A percentile compares a stretch with the other conserved stretches of the same genome.
Conservation (phyloP, 345 rosid genomes). For the Linum tenue region DNA sequence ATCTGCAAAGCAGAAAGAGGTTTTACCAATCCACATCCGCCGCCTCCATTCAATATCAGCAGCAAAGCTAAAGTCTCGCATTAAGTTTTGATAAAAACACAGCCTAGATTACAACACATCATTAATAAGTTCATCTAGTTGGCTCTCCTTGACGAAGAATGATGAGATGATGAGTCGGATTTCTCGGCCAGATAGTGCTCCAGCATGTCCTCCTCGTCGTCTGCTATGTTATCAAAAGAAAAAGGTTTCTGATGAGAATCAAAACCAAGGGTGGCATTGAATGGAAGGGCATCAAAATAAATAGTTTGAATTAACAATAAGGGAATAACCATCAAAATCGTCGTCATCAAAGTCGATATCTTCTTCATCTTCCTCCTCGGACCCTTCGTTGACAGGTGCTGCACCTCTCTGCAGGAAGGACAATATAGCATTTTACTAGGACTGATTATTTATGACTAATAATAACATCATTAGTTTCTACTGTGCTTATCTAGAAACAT, state of each 20-base stretch:
- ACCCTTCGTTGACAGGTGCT: constrained; percentile 37
- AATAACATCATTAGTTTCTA: no score
- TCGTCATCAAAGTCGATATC: constrained; percentile 84
- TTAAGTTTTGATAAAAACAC: not conserved
- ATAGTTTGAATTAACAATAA: not conserved
- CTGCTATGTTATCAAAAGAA: constrained; percentile 25
- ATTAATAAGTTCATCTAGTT: constrained; percentile 7
- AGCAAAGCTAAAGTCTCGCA: no score
- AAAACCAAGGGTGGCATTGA: not conserved
- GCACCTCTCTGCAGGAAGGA: constrained; percentile 62
- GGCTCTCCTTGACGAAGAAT: constrained; percentile 37
- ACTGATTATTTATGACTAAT: no score
- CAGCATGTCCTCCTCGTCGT: constrained; percentile 90
- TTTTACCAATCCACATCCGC: constrained; percentile 4
- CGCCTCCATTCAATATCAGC: not conserved
- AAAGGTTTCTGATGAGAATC: constrained; percentile 2
- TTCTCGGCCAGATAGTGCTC: constrained; percentile 93
- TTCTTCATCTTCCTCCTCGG: constrained; percentile 76
- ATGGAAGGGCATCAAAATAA: not conserved
- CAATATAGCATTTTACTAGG: not conserved
- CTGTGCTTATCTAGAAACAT: no score
- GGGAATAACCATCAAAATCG: constrained; percentile 72
- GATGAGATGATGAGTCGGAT: constrained; percentile 45
- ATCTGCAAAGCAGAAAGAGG: no score
- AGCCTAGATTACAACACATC: not conserved